These are phyloP conservation scores for Pythium diclinum DNA, from an alignment of 352 stramenopile genomes.

Conservation along the genomic window DNA sequence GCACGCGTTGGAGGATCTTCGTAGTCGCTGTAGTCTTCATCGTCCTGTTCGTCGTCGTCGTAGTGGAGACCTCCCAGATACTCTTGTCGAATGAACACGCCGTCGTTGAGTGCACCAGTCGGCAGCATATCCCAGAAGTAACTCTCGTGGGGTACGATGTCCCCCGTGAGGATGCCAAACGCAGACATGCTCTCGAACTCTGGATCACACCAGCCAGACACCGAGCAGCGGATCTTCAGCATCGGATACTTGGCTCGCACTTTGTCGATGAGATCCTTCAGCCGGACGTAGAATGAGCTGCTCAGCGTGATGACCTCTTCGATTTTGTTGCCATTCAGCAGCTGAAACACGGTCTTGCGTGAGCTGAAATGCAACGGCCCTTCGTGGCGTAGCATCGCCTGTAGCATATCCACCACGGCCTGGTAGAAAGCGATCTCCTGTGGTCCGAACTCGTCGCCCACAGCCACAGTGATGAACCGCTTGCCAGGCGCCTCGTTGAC, in stretches of 20 bases:
- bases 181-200: not conserved
- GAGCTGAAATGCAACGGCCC: not conserved
- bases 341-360: not conserved
- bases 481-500: not conserved
- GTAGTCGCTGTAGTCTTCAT: not conserved
- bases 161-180: not conserved
- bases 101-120: not conserved
- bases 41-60: not conserved
- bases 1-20: no score
- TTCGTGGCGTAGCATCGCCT: not conserved
- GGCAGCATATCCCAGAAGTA: not conserved
- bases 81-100: not conserved
- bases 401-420: not conserved
- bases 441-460: constrained; percentile 7
- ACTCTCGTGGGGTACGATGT: not conserved
- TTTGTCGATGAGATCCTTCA: not conserved
- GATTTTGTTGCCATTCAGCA: not conserved
- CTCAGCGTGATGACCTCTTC: no score
- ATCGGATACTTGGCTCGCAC: not conserved
- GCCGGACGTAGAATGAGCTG: no score
- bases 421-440: not conserved
- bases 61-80: not conserved
- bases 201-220: not conserved
- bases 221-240: not conserved
- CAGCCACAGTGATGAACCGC: not conserved